These are phyloP conservation scores for Setaria viridis DNA, from an alignment of 202 grass and related monocot species.

Conservation along the genomic window DNA sequence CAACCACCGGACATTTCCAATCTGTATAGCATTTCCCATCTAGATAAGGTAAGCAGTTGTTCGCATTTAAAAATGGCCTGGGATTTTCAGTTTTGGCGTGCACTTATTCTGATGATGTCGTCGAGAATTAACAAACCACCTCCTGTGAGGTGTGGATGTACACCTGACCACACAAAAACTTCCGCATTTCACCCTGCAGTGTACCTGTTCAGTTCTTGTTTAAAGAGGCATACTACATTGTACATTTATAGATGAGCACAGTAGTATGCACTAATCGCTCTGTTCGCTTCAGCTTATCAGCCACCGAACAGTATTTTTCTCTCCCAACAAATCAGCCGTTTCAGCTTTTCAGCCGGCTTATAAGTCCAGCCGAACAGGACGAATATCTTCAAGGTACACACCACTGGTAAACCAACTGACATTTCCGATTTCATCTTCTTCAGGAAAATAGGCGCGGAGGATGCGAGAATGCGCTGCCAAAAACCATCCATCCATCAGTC, in stretches of 20 bases:
- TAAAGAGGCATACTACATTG: neutral
- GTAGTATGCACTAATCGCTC: neutral
- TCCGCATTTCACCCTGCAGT: neutral
- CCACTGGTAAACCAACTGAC: neutral
- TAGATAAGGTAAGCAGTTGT: neutral
- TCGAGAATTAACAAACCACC: neutral
- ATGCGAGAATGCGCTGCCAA: neutral
- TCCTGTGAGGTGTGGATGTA: neutral
- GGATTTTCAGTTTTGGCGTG: neutral
- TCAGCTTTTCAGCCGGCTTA: no score
- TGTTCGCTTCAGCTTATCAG: no score
- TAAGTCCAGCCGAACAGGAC: no score
- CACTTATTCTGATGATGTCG: neutral
- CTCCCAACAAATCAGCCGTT: no score
- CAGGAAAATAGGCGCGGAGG: conserved; percentile 46
- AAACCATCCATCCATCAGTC: neutral
- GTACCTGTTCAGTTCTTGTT: neutral
- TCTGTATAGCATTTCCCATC: neutral
- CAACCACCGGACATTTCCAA: neutral
- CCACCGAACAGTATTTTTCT: no score
- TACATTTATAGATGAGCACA: no score
- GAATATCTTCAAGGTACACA: neutral
- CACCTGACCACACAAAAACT: neutral
- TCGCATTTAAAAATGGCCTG: neutral
- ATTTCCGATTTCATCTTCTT: neutral